These are phyloP conservation scores for Scleroderma citrinum DNA, from an alignment of 768 basidiomycete genomes.

Conservation along the genomic window DNA sequence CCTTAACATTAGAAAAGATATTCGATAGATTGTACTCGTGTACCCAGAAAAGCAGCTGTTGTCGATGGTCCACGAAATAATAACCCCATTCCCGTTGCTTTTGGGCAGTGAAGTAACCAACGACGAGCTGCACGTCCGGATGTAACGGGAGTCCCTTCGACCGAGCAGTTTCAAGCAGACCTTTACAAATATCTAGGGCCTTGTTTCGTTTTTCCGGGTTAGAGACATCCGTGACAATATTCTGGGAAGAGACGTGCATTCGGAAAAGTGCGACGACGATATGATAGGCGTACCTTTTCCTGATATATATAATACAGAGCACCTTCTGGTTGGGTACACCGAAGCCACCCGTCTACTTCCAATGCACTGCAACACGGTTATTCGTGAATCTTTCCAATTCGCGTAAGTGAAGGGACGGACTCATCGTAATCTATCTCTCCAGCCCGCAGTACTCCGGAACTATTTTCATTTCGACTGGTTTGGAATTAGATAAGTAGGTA, in stretches of 20 bases:
- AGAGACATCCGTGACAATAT: not conserved
- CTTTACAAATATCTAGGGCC: not conserved
- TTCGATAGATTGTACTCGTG: slow-evolving; percentile 30
- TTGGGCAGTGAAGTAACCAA: not conserved
- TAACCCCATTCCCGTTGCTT: slow-evolving; percentile 19
- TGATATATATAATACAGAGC: slow-evolving; percentile 44
- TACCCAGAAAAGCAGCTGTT: slow-evolving; percentile 43
- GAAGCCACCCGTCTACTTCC: not conserved
- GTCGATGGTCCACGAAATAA: slow-evolving; percentile 41
- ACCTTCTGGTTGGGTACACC: slow-evolving; percentile 45
- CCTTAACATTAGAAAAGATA: slow-evolving; percentile 33
- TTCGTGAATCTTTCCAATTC: not conserved
- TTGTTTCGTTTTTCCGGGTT: not conserved
- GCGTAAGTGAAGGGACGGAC: not conserved
- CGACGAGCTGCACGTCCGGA: slow-evolving; percentile 2
- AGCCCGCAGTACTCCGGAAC: not conserved
- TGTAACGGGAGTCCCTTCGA: not conserved
- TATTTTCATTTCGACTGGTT: not conserved
- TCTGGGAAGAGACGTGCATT: not conserved
- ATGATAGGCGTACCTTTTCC: slow-evolving; percentile 28
- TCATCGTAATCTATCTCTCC: slow-evolving; percentile 1
- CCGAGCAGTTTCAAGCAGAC: not conserved
- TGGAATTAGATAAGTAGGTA: not conserved
- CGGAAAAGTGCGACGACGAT: not conserved
- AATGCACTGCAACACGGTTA: not conserved